Conservation (phyloP, 345 rosid genomes). For the Lepidium aucheri region DNA sequence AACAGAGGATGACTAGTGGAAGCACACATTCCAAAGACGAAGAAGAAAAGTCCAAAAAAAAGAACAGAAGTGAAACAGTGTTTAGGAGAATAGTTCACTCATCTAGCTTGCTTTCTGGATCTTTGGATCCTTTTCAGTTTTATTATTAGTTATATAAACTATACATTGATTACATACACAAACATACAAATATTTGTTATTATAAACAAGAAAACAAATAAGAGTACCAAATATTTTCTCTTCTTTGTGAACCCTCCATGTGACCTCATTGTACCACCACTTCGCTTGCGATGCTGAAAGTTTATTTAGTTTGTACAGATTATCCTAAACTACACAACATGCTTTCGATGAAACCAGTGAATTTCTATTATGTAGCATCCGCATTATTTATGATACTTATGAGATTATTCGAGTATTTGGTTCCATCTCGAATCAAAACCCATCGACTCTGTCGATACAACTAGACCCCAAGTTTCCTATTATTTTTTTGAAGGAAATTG, state of each 20-base stretch:
- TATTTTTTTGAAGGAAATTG: no score
- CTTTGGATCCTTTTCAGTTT: conserved; percentile 18
- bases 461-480: no score
- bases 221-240: conserved; percentile 24
- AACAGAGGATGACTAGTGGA: conserved; percentile 28
- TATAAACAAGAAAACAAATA: conserved; percentile 18
- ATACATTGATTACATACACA: conserved; percentile 12
- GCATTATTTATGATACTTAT: no score
- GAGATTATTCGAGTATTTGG: no score
- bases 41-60: conserved; percentile 44
- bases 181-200: conserved; percentile 21
- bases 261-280: conserved; percentile 49
- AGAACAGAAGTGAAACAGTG: conserved; percentile 35
- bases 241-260: conserved; percentile 45
- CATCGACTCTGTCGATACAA: no score
- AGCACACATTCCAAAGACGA: conserved; percentile 48
- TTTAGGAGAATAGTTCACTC: conserved; percentile 23
- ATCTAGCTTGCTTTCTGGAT: conserved; percentile 23
- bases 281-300: conserved; percentile 17
- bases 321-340: neutral
- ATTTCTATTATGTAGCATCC: no score
- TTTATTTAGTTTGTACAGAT: neutral
- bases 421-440: no score
- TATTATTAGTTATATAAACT: neutral
- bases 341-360: no score